phyloP scores from a whole-genome alignment of 2,329 filamentous ascomycete species.

The Colletotrichum sp. region DNA sequence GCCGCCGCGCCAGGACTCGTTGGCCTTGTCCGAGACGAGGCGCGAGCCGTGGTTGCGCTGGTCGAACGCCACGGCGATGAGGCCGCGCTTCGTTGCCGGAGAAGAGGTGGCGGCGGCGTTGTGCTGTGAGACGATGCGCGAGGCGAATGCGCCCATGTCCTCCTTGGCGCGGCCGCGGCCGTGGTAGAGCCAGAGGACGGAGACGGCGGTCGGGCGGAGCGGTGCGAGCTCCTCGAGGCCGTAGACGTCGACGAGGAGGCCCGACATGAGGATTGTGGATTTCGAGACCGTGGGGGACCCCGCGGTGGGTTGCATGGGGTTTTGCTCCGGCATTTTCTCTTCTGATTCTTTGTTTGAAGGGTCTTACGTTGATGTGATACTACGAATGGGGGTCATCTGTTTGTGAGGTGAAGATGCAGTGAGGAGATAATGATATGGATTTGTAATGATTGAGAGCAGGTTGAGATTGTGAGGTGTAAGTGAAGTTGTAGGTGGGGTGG shows the following conservation, averaged over 20 bases:
- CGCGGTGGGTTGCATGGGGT: slow-evolving; percentile 33
- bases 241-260: slow-evolving; percentile 80
- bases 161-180: slow-evolving; percentile 74
- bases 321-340: slow-evolving; percentile 24
- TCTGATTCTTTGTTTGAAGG: background rate
- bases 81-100: slow-evolving; percentile 47
- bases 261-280: slow-evolving; percentile 74
- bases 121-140: slow-evolving; percentile 63
- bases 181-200: slow-evolving; percentile 92
- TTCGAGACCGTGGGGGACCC: slow-evolving; percentile 59
- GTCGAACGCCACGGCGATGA: slow-evolving; percentile 87
- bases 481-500: background rate
- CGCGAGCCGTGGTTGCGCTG: slow-evolving; percentile 90
- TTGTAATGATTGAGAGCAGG: background rate
- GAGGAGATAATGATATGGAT: background rate
- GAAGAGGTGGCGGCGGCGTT: background rate
- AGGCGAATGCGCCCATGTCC: slow-evolving; percentile 77
- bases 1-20: slow-evolving; percentile 79
- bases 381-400: background rate
- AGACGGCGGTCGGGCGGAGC: slow-evolving; percentile 56
- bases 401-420: background rate
- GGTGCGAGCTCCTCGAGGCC: slow-evolving; percentile 74
- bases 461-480: background rate
- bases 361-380: background rate
- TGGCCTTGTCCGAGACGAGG: slow-evolving; percentile 69